Percentiles rank a stretch among this genome's conserved stretches.
phyloP scores from a whole-genome alignment of 2,329 filamentous ascomycete genomes.

The Tolypocladium tundrense region DNA sequence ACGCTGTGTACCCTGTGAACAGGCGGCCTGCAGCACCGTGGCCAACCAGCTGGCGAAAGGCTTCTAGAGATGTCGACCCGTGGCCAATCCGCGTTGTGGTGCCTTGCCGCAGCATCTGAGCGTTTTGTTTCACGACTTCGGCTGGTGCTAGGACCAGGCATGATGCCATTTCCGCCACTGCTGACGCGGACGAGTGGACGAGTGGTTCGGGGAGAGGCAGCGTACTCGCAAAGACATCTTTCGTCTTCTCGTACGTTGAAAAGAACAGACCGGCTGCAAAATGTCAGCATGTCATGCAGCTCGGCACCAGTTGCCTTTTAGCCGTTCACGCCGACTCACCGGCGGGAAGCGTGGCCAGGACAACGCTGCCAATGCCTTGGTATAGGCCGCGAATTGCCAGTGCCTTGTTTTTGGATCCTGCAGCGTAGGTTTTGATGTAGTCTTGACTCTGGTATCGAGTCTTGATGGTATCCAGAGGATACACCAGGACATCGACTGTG shows the following conservation, averaged over 20 bases:
- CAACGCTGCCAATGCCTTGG: conserved; percentile 76
- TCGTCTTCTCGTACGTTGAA: conserved; percentile 75
- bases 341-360: conserved; percentile 80
- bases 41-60: conserved; percentile 39
- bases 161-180: conserved; percentile 69
- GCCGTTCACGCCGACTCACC: conserved; percentile 35
- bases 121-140: conserved; percentile 89
- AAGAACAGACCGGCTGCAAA: conserved; percentile 71
- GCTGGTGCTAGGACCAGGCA: conserved; percentile 81
- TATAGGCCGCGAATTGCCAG: conserved; percentile 64
- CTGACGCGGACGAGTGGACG: conserved; percentile 65
- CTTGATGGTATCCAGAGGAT: conserved; percentile 83
- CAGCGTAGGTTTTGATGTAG: conserved; percentile 56
- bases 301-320: neutral
- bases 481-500: conserved; percentile 74
- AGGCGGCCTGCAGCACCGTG: conserved; percentile 47
- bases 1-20: conserved; percentile 65
- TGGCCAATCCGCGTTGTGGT: conserved; percentile 8
- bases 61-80: conserved; percentile 34
- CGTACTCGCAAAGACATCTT: conserved; percentile 45
- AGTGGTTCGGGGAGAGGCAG: conserved; percentile 54
- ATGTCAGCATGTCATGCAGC: neutral
- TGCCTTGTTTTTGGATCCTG: conserved; percentile 40
- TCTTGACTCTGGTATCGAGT: conserved; percentile 74
- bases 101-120: conserved; percentile 58